Evolutionary conservation across 805 yeast genomes (phyloP), one percentile per base, ranked within the genome.

Genomic region (Isabelozyma pseudorhagii): DNA sequence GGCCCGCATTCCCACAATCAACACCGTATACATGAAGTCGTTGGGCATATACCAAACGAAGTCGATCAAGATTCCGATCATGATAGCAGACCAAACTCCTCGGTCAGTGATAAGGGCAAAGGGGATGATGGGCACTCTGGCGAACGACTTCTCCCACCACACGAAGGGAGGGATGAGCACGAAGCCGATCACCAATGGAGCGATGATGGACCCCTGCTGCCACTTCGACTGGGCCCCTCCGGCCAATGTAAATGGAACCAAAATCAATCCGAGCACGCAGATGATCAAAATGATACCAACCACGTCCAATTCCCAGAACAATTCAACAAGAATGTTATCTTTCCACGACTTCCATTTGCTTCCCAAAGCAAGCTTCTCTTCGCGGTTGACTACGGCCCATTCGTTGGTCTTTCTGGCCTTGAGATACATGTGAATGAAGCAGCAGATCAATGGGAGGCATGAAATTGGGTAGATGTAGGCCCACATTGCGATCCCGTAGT

Each of bases 241-340:
- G 9, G 91, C 92, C 29, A 88, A 66, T 10, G 94, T 87, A 55
- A 88, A 74, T 18, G 96, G 94, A 18, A 82, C 83, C 51, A 88
- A 71, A 42, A 88, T 72, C 55, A 85, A 78, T 40, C 89, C 90
- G 18, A 87, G 69, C 2, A 77, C 74, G 25, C 79, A 78, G 46
- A 80, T 72, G 56, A 86, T 61, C 17, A 85, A 64, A 15, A 83
- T 57, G 36, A 83, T 66, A 42, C 94, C 96, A 48, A 83, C 63
- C 11, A 84, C 65, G 62, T 88, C 96, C 42, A 85, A 60, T 58
- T 79, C 77, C 87, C 88, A 83, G 66, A 82, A 84, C 42, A 69
- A 54, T 47, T 72, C 68, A n/a, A 66, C 46, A n/a, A 72, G 34
- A 38, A 66, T 31, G 17, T 45, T 47, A 17, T 51, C 61, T 10